These are phyloP conservation scores for Agroathelia rolfsii DNA, from an alignment of 1,284 basidiomycete species.

Conservation along the genomic window DNA sequence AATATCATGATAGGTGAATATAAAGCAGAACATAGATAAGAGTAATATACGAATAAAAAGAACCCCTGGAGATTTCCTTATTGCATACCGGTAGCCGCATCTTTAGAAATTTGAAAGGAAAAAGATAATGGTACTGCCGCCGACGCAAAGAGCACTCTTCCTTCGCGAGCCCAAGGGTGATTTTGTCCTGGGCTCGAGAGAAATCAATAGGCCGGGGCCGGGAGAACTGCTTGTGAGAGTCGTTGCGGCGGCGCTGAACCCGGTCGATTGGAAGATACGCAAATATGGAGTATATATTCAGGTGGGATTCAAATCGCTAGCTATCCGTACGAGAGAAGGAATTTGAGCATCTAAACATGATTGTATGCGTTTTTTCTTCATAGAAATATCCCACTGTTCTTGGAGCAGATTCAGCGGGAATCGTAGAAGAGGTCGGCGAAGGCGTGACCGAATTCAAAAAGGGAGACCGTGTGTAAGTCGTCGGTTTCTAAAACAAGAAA, in stretches of 20 bases:
- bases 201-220: conserved; percentile 2
- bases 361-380: too few species aligned
- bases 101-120: too few species aligned
- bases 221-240: conserved; percentile 24
- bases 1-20: too few species aligned
- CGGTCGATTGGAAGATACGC: conserved; percentile 22
- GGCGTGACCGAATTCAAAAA: conserved; percentile 11
- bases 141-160: conserved; percentile 18
- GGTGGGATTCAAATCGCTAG: conserved; percentile 8
- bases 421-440: conserved; percentile 9
- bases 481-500: conserved; percentile 2
- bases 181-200: conserved; percentile 14
- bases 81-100: too few species aligned
- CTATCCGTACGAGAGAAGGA: too few species aligned
- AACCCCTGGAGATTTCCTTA: too few species aligned
- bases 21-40: too few species aligned
- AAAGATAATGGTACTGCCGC: not conserved
- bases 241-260: conserved; percentile 21
- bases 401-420: conserved; percentile 11
- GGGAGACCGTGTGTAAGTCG: conserved; percentile 9
- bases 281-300: too few species aligned
- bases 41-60: too few species aligned
- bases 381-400: conserved; percentile 9
- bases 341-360: too few species aligned
- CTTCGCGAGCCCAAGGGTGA: conserved; percentile 11